Evolutionary conservation across 148 eudicot genomes (phyloP).

Genomic region (Rhododendron griersonianum): DNA sequence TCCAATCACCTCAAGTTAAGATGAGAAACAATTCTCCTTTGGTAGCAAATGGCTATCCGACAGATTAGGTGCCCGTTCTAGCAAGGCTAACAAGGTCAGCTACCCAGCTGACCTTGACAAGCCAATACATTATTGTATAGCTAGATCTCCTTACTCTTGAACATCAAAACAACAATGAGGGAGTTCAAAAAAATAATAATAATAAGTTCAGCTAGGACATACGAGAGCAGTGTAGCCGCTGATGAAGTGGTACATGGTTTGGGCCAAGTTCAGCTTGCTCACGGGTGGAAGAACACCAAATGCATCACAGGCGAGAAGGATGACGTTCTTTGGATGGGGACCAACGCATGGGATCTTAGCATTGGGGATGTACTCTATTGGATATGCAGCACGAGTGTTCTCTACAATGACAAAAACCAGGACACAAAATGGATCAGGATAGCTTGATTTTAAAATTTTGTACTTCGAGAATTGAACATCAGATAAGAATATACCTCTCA

Average conservation of each 20-base stretch:
- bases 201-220: background rate
- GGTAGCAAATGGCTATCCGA: background rate
- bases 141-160: background rate
- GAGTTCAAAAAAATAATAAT: background rate
- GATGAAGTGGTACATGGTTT: slow-evolving; percentile 89
- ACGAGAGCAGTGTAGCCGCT: slow-evolving; percentile 89
- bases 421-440: background rate
- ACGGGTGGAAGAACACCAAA: slow-evolving; percentile 88
- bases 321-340: slow-evolving; percentile 74
- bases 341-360: slow-evolving; percentile 78
- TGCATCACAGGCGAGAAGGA: slow-evolving; percentile 80
- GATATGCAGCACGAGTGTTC: slow-evolving; percentile 83
- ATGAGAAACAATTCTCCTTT: background rate
- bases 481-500: background rate
- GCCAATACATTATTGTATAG: background rate
- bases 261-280: slow-evolving; percentile 72
- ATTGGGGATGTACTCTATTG: slow-evolving; percentile 76
- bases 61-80: background rate
- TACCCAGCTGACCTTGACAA: background rate
- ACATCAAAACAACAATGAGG: background rate
- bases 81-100: background rate
- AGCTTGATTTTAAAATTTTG: background rate
- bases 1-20: background rate
- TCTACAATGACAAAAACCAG: slow-evolving; percentile 26
- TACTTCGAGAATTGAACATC: background rate